These are phyloP conservation scores for Balakata baccata DNA, from an alignment of 345 rosid genomes.

Conservation along the genomic window DNA sequence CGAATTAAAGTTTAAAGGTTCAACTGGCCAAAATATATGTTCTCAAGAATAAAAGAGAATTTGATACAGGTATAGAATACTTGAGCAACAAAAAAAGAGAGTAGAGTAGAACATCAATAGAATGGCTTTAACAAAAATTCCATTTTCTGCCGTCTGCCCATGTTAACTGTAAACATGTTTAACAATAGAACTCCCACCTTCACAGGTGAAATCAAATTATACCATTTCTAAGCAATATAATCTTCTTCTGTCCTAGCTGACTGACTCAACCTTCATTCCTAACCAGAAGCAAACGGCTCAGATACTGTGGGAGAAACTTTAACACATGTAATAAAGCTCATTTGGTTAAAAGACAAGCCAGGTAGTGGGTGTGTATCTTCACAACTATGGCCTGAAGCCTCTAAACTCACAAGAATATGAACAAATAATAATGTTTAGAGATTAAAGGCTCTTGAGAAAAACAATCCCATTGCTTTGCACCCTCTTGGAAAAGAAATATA, in stretches of 20 bases:
- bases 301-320: neutral
- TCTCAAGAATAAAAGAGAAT: too few relatives aligned
- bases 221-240: neutral
- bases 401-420: neutral
- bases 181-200: too few relatives aligned
- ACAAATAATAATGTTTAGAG: neutral
- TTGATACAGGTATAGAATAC: too few relatives aligned
- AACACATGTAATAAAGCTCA: neutral
- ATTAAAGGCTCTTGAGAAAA: neutral
- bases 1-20: too few relatives aligned
- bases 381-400: slow-evolving; percentile 1
- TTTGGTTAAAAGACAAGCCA: neutral
- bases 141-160: too few relatives aligned
- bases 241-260: neutral
- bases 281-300: neutral
- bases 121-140: too few relatives aligned
- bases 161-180: too few relatives aligned
- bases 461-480: neutral
- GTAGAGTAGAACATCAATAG: too few relatives aligned
- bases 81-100: too few relatives aligned
- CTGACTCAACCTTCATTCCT: neutral
- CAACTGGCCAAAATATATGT: too few relatives aligned
- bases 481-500: neutral
- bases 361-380: neutral
- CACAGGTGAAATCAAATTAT: too few relatives aligned